These are phyloP conservation scores for Penicillium brevicompactum DNA, from an alignment of 2,329 filamentous ascomycete species.

Conservation along the genomic window DNA sequence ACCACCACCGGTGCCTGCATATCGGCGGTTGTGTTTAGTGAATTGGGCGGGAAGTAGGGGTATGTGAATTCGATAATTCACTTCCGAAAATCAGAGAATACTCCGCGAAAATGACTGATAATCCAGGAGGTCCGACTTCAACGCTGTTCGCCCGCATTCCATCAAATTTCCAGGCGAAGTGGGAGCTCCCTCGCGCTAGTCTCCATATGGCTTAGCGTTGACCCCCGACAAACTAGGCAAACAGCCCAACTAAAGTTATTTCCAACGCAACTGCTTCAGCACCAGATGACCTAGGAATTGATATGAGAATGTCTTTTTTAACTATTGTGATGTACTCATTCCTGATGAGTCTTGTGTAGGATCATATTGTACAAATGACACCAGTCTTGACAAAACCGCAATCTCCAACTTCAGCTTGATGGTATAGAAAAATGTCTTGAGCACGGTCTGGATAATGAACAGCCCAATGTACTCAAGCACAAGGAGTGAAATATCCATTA, in stretches of 20 bases:
- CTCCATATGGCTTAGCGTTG: constrained; percentile 27
- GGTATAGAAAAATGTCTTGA: constrained; percentile 14
- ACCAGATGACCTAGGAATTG: too few relatives aligned
- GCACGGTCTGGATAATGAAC: constrained; percentile 10
- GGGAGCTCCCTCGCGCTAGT: constrained; percentile 41
- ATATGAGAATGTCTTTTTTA: background rate
- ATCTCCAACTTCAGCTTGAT: constrained; percentile 17
- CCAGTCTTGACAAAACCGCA: constrained; percentile 5
- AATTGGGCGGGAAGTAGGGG: constrained; percentile 8
- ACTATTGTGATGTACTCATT: background rate
- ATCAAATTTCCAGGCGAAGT: constrained; percentile 47
- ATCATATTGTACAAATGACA: constrained; percentile 2
- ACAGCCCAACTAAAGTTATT: constrained; percentile 9
- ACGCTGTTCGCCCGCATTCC: constrained; percentile 32
- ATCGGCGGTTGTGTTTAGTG: constrained; percentile 43
- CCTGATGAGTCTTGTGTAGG: background rate
- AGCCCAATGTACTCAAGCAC: constrained; percentile 5
- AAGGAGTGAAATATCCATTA: constrained; percentile 16
- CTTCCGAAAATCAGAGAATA: constrained; percentile 17
- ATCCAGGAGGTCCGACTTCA: constrained; percentile 26
- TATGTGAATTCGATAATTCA: constrained; percentile 9
- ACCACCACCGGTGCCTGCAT: constrained; percentile 78
- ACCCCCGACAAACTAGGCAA: constrained; percentile 26
- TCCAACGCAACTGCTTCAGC: background rate
- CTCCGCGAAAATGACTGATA: constrained; percentile 21